Evolutionary conservation across 768 basidiomycete genomes (phyloP).

Genomic region (Agrocybe pediades): DNA sequence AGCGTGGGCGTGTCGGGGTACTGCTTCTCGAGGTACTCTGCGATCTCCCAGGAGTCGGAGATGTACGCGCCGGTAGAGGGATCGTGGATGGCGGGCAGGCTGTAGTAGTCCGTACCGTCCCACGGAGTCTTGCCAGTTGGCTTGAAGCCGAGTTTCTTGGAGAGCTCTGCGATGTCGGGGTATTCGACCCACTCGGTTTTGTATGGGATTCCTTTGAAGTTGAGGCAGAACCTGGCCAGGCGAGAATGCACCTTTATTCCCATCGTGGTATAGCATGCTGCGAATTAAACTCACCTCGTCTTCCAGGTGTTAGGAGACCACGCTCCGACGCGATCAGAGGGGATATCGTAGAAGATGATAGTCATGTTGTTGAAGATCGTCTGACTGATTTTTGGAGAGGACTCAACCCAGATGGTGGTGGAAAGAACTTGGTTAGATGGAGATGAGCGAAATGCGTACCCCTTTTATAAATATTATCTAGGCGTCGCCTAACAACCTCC

Average conservation of each 20-base stretch:
- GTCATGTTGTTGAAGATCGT: too few species aligned
- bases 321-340: slow-evolving; percentile 23
- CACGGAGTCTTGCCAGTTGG: slow-evolving; percentile 28
- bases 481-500: too few species aligned
- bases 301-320: slow-evolving; percentile 40
- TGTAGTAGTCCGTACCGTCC: slow-evolving; percentile 38
- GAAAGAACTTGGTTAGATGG: too few species aligned
- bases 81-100: slow-evolving; percentile 52
- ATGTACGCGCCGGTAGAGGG: slow-evolving; percentile 37
- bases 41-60: slow-evolving; percentile 48
- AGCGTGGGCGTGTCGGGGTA: slow-evolving; percentile 45
- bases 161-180: slow-evolving; percentile 42
- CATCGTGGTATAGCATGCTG: not conserved
- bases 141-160: slow-evolving; percentile 35
- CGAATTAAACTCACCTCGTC: slow-evolving; percentile 23
- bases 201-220: slow-evolving; percentile 38
- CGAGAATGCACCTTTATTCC: not conserved
- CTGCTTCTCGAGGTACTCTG: slow-evolving; percentile 48
- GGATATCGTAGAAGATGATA: slow-evolving; percentile 39
- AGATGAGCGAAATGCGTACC: too few species aligned
- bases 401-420: too few species aligned
- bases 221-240: slow-evolving; percentile 28
- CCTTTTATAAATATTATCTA: too few species aligned
- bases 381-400: too few species aligned
- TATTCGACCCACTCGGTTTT: slow-evolving; percentile 53